Conservation (phyloP, 495 filamentous ascomycete genomes). For the Neurospora sp. region DNA sequence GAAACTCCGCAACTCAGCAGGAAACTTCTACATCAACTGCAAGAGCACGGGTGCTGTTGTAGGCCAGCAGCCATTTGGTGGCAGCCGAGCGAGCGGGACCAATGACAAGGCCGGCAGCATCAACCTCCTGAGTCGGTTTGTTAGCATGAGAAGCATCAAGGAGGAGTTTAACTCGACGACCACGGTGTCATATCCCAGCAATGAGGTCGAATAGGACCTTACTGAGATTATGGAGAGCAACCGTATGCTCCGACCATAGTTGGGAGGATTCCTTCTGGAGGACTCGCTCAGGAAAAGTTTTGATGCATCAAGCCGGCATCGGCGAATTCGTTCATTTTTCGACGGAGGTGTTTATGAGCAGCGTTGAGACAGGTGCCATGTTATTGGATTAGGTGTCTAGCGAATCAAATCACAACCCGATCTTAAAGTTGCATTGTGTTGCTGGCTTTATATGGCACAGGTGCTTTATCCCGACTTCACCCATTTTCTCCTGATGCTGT, state of each 20-base stretch:
- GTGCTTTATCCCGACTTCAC: neutral
- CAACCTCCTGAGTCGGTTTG: slow-evolving; percentile 66
- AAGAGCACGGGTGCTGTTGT: slow-evolving; percentile 89
- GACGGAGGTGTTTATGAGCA: neutral
- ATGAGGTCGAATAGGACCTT: slow-evolving; percentile 32
- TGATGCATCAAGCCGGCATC: neutral
- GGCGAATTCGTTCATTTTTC: neutral
- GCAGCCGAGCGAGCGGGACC: slow-evolving; percentile 74
- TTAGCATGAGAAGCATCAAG: slow-evolving; percentile 77
- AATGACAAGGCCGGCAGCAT: slow-evolving; percentile 86
- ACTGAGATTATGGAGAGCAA: neutral
- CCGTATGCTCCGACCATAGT: neutral
- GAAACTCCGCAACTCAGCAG: slow-evolving; percentile 63
- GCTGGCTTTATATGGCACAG: neutral
- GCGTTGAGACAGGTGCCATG: neutral
- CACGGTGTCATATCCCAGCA: slow-evolving; percentile 73
- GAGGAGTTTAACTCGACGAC: slow-evolving; percentile 70
- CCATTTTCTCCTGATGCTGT: neutral
- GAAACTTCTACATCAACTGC: slow-evolving; percentile 91
- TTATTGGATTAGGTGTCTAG: neutral
- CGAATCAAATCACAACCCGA: neutral
- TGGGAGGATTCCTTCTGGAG: neutral
- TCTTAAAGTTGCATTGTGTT: neutral
- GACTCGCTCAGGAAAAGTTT: neutral
- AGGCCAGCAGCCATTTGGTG: slow-evolving; percentile 87